phyloP scores from a whole-genome alignment of 805 yeast genomes.

The Torulaspora delbrueckii region DNA sequence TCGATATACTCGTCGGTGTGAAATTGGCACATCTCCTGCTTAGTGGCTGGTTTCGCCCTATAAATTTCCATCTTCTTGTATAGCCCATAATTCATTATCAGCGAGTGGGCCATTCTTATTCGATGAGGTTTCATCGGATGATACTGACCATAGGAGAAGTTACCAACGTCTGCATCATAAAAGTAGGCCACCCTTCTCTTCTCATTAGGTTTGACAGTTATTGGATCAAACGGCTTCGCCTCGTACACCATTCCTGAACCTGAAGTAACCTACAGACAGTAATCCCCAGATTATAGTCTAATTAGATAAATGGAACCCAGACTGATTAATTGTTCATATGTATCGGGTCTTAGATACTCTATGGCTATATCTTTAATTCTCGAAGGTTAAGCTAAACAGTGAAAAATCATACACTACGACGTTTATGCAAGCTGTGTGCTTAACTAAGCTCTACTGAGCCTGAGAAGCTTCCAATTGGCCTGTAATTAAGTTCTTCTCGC shows the following conservation, averaged over 20 bases:
- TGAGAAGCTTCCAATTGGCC: neutral
- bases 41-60: conserved; percentile 95
- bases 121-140: conserved; percentile 99
- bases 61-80: conserved; percentile 96
- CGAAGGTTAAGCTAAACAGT: neutral
- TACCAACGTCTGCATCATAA: conserved; percentile 91
- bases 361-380: neutral
- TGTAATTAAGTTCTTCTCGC: neutral
- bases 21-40: conserved; percentile 96
- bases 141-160: conserved; percentile 96
- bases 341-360: neutral
- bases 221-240: conserved; percentile 58
- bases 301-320: neutral
- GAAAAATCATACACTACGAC: neutral
- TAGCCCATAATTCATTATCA: conserved; percentile 94
- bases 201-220: conserved; percentile 51
- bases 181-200: conserved; percentile 64
- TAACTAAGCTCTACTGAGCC: neutral
- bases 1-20: conserved; percentile 97
- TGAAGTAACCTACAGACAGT: neutral
- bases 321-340: neutral
- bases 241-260: conserved; percentile 34
- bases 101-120: conserved; percentile 96
- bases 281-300: neutral
- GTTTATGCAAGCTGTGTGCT: neutral